Evolutionary conservation across 345 rosid genomes (phyloP).

Genomic region (Punica granatum): DNA sequence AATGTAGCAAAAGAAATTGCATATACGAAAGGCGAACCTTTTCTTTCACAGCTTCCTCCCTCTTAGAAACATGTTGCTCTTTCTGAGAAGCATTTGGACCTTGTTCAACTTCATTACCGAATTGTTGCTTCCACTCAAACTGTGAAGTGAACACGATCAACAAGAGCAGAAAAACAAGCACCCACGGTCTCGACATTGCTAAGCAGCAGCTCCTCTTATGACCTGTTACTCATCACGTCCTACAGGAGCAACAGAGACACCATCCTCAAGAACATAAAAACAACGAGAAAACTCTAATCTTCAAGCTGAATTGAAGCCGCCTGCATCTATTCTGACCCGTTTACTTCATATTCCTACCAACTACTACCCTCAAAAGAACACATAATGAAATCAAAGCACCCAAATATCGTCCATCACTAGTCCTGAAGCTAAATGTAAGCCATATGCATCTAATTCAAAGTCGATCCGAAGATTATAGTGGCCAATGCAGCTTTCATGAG

Average conservation of each 20-base stretch:
- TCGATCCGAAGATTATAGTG: too few relatives aligned
- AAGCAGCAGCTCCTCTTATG: slow-evolving; percentile 12
- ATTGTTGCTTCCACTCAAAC: slow-evolving; percentile 72
- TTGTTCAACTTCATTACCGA: slow-evolving; percentile 47
- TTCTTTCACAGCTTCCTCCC: slow-evolving; percentile 50
- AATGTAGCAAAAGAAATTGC: neutral
- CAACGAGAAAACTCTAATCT: neutral
- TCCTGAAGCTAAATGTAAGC: neutral
- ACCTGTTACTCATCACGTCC: slow-evolving; percentile 3
- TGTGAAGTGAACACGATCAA: slow-evolving; percentile 59
- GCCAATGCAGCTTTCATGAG: too few relatives aligned
- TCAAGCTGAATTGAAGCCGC: neutral
- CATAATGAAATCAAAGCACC: neutral
- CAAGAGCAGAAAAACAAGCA: slow-evolving; percentile 54
- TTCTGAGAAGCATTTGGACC: slow-evolving; percentile 23
- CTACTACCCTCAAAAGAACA: neutral
- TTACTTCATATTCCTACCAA: neutral
- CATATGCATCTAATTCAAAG: neutral
- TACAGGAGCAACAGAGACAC: neutral
- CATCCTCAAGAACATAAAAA: neutral
- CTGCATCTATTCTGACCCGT: neutral
- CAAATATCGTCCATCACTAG: neutral
- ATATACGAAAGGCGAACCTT: slow-evolving; percentile 35
- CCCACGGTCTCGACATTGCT: slow-evolving; percentile 63
- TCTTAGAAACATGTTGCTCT: slow-evolving; percentile 30